Conservation (phyloP, 2,329 filamentous ascomycete species). For the Capronia epimyces region DNA sequence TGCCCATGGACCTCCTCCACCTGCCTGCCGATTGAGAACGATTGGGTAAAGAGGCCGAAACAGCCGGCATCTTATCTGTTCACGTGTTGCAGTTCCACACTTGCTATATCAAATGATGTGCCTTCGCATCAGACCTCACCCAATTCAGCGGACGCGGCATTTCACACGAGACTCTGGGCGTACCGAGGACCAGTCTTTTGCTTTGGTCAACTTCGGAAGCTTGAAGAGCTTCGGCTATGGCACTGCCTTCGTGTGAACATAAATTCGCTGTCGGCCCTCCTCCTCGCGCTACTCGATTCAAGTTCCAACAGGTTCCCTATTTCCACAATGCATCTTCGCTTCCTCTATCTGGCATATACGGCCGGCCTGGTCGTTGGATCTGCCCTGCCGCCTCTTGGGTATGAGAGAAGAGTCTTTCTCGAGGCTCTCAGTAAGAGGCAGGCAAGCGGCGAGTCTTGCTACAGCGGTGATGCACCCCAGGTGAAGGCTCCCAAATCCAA, state of each 20-base stretch:
- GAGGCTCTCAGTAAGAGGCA: slow-evolving; percentile 13
- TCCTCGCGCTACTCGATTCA: background rate
- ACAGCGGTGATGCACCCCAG: slow-evolving; percentile 7
- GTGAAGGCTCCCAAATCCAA: slow-evolving; percentile 38
- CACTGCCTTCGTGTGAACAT: background rate
- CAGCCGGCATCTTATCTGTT: background rate
- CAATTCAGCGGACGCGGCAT: background rate
- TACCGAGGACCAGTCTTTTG: background rate
- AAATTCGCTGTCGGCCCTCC: background rate
- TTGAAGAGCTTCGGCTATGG: background rate
- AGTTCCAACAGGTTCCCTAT: background rate
- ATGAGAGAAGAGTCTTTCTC: slow-evolving; percentile 13
- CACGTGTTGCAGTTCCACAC: background rate
- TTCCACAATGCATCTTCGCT: background rate
- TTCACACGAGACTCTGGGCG: background rate
- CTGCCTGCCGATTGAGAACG: background rate
- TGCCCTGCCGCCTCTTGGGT: slow-evolving; percentile 15
- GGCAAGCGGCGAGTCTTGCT: slow-evolving; percentile 1
- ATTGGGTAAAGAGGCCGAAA: background rate
- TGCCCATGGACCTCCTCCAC: background rate
- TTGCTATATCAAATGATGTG: background rate
- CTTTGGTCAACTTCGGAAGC: background rate
- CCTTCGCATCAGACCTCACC: background rate
- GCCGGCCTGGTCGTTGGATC: slow-evolving; percentile 3
- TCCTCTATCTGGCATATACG: background rate